phyloP scores from a whole-genome alignment of 73 alveolate genomes.

The Tetrahymena borealis region DNA sequence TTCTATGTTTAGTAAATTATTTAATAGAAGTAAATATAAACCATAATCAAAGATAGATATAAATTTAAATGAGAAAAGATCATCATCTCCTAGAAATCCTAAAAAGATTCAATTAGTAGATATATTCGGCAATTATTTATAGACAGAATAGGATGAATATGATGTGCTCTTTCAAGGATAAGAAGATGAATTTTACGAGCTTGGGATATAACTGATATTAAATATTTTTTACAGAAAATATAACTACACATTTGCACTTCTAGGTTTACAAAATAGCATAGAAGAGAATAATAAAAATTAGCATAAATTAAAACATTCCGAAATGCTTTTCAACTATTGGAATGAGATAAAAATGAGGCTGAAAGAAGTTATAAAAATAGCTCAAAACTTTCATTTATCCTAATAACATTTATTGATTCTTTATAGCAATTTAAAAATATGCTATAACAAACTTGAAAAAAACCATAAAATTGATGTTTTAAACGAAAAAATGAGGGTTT shows the following conservation, averaged over 20 bases:
- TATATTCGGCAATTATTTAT: background rate
- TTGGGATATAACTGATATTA: background rate
- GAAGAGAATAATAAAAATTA: background rate
- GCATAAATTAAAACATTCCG: background rate
- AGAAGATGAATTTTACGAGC: background rate
- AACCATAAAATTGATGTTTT: too few relatives aligned
- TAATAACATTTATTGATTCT: too few relatives aligned
- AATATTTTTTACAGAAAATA: background rate
- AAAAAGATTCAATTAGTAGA: background rate
- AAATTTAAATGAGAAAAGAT: too few relatives aligned
- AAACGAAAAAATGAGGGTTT: too few relatives aligned
- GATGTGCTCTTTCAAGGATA: background rate
- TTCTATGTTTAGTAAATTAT: too few relatives aligned
- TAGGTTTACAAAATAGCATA: background rate
- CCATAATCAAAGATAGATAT: too few relatives aligned
- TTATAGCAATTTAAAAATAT: too few relatives aligned
- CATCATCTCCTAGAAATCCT: background rate
- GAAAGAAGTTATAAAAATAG: background rate
- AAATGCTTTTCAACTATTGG: background rate
- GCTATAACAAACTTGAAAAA: too few relatives aligned
- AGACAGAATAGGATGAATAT: background rate
- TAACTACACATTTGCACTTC: background rate
- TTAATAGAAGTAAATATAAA: too few relatives aligned
- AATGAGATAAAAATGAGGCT: background rate
- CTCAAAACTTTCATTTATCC: too few relatives aligned